Evolutionary conservation across 371 early-diverging fungal species (phyloP).

Genomic region (Rhizopus arrhizus): DNA sequence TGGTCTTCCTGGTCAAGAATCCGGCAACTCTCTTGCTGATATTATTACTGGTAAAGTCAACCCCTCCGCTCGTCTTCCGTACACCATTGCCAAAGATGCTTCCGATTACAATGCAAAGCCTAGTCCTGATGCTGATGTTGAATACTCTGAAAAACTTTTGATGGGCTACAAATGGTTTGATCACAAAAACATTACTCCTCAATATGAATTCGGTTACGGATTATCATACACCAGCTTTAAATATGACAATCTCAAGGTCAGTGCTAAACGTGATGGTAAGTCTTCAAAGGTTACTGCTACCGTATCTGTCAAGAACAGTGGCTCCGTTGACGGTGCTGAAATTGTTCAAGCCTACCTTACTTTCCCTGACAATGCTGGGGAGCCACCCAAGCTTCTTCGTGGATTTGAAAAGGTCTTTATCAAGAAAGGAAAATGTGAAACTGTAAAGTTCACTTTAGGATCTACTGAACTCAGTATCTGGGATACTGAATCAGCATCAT

Average conservation of each 20-base stretch:
- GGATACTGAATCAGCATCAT: conserved; percentile 33
- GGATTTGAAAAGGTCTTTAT: conserved; percentile 56
- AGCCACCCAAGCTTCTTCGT: conserved; percentile 55
- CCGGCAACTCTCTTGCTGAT: conserved; percentile 60
- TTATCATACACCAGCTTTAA: conserved; percentile 60
- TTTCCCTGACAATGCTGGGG: conserved; percentile 44
- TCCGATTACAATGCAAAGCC: conserved; percentile 31
- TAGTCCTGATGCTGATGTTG: conserved; percentile 16
- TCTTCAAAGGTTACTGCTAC: conserved; percentile 24
- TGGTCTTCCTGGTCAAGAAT: conserved; percentile 54
- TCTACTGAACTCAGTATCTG: conserved; percentile 45
- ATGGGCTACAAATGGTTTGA: conserved; percentile 61
- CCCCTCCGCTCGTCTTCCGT: conserved; percentile 62
- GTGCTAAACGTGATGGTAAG: background rate
- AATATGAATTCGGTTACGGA: conserved; percentile 61
- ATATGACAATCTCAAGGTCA: conserved; percentile 33
- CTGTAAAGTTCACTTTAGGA: conserved; percentile 38
- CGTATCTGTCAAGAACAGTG: conserved; percentile 49
- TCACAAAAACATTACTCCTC: conserved; percentile 43
- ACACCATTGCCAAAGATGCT: conserved; percentile 45
- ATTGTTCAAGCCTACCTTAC: conserved; percentile 57
- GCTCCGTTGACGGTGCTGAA: conserved; percentile 53
- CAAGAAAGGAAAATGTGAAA: conserved; percentile 20
- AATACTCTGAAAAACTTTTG: conserved; percentile 53
- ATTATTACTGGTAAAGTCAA: conserved; percentile 60